These are phyloP conservation scores for Camellia lanceoleosa DNA, from an alignment of 148 eudicot species.

Conservation along the genomic window DNA sequence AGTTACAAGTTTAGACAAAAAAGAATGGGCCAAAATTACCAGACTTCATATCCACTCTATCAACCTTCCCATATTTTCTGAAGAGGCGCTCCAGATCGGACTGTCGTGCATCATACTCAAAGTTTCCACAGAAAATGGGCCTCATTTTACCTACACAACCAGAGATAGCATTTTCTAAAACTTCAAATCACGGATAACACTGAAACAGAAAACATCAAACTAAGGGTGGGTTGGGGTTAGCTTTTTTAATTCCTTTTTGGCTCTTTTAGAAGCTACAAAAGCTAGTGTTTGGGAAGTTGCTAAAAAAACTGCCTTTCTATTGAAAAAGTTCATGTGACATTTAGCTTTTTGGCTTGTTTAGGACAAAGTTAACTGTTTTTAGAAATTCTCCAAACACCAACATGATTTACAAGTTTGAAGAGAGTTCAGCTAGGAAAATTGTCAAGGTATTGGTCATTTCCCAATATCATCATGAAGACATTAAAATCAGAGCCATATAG, in stretches of 20 bases:
- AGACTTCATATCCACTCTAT: conserved; percentile 64
- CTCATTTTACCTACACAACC: conserved; percentile 32
- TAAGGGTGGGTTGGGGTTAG: background rate
- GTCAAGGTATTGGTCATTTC: background rate
- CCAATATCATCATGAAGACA: background rate
- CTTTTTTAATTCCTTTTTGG: too few relatives aligned
- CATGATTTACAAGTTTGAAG: background rate
- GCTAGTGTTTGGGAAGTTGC: too few relatives aligned
- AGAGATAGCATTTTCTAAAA: background rate
- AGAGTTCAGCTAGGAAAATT: background rate
- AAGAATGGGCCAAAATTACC: conserved; percentile 30
- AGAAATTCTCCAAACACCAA: too few relatives aligned
- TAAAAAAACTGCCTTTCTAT: too few relatives aligned
- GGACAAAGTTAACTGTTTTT: too few relatives aligned
- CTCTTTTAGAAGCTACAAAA: too few relatives aligned
- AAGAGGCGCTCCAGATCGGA: conserved; percentile 64
- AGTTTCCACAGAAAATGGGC: conserved; percentile 65
- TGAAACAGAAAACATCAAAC: background rate
- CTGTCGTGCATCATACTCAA: conserved; percentile 53
- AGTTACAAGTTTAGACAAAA: background rate
- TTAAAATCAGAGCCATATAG: background rate
- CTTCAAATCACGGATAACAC: background rate
- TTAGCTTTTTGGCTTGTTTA: too few relatives aligned
- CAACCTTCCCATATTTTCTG: conserved; percentile 57
- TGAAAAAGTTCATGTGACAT: too few relatives aligned